Percentiles rank a stretch among this genome's conserved stretches.
Conservation (phyloP, 495 filamentous ascomycete species). For the Amphirosellinia nigrospora region DNA sequence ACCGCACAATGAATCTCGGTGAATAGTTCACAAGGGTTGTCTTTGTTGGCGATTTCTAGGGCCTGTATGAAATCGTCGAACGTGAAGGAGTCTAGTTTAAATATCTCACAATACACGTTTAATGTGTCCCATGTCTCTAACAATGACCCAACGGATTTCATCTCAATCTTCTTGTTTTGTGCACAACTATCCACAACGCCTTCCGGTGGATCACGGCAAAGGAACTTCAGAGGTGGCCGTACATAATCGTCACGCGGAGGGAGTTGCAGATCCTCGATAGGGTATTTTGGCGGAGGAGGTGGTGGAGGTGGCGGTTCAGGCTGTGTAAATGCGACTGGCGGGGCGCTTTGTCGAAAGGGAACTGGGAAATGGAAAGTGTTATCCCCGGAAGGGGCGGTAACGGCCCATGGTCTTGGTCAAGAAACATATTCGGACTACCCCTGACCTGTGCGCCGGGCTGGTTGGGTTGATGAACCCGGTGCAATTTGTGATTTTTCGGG, state of each 20-base stretch:
- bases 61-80: conserved; percentile 96
- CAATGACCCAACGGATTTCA: conserved; percentile 79
- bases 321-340: conserved; percentile 30
- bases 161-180: conserved; percentile 64
- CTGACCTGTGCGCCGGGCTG: conserved; percentile 46
- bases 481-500: conserved; percentile 76
- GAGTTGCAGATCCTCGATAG: conserved; percentile 91
- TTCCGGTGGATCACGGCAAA: conserved; percentile 65
- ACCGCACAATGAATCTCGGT: conserved; percentile 91
- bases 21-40: conserved; percentile 84
- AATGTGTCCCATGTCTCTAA: conserved; percentile 94
- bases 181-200: conserved; percentile 41
- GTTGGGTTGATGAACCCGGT: conserved; percentile 42
- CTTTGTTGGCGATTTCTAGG: conserved; percentile 77
- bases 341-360: conserved; percentile 46
- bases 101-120: conserved; percentile 94
- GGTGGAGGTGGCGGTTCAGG: conserved; percentile 63
- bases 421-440: conserved; percentile 47
- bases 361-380: conserved; percentile 50
- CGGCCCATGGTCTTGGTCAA: conserved; percentile 42
- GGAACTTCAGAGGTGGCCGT: conserved; percentile 77
- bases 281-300: conserved; percentile 86
- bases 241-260: conserved; percentile 62
- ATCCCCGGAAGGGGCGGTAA: conserved; percentile 49
- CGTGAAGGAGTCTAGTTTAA: conserved; percentile 92